Base-by-base conservation (phyloP, 345 rosid species). In the Acer yangbiense region DNA sequence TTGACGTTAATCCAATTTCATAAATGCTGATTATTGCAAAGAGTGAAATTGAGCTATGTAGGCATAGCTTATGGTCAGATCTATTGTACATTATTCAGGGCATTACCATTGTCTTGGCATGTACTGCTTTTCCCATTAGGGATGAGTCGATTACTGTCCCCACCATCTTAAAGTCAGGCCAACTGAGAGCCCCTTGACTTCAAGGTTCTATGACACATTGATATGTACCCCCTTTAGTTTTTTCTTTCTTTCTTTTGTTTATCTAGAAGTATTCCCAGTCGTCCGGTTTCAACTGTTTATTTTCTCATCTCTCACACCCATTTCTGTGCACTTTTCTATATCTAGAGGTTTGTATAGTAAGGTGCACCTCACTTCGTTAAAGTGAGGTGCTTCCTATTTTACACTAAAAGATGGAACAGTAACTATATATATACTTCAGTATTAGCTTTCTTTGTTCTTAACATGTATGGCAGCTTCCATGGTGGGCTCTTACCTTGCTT, bases 401-500 rank as follows among this genome's bases (percentile, higher is more conserved):
- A 57, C 2, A 43, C 46, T 8, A 43, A 43, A 43, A 43, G 46
- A 43, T 43, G 46, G 2, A 43, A 43, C 46, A 1, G 46, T 10
- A 46, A 46, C 50, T 60, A 9, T 60, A 20, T 21, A 60, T 20
- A 1, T 60, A 60, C 41, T 54, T 55, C 21, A 9, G 44, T 41
- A 48, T 57, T 4, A 48, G 39, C 27, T 64, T 50, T 60, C 27
- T 21, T 61, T 64, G 46, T 73, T 71, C 71, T 10, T 68, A 32
- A 68, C 65, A 41, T 78, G 29, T 74, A 20, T 86, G 77, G 75
- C 88, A 96, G 98, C 89, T 94, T 74, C 99, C 99, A 6, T 92
- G 97, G 94, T 94, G 98, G 99, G 98, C 94, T 68, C 84, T 94
- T 71, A 73, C 71, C 76, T 84, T 96, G 86, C 89, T 96, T 71